phyloP scores from a whole-genome alignment of 2,329 filamentous ascomycete species.

The Helminthosporium solani region DNA sequence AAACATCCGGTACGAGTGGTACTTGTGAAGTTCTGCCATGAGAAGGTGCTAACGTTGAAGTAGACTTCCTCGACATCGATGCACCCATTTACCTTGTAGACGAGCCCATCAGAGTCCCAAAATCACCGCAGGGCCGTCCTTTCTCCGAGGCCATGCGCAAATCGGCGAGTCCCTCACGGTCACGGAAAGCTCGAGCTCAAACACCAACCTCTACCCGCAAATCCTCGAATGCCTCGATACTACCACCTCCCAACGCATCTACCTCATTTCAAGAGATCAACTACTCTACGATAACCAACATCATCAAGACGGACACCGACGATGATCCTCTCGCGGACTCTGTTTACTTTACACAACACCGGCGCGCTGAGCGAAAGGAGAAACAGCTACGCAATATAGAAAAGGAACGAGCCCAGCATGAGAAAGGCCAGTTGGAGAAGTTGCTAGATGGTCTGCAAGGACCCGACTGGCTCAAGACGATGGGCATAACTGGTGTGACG shows the following conservation, averaged over 20 bases:
- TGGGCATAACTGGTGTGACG: constrained; percentile 84
- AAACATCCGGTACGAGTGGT: constrained; percentile 72
- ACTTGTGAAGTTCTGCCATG: not conserved
- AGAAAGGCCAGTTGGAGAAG: constrained; percentile 65
- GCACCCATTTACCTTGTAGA: constrained; percentile 73
- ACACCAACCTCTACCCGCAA: constrained; percentile 20
- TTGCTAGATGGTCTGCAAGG: constrained; percentile 81
- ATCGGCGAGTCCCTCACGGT: constrained; percentile 27
- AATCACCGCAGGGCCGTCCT: constrained; percentile 18
- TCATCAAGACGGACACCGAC: constrained; percentile 33
- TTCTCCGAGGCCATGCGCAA: constrained; percentile 21
- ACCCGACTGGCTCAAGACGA: constrained; percentile 87
- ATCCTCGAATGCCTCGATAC: constrained; percentile 13
- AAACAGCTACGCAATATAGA: constrained; percentile 69
- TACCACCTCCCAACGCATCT: constrained; percentile 27
- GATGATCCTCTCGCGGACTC: constrained; percentile 59
- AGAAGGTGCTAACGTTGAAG: constrained; percentile 12
- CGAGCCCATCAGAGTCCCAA: constrained; percentile 44
- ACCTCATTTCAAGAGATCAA: constrained; percentile 44
- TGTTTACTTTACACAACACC: constrained; percentile 59
- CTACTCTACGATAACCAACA: constrained; percentile 41
- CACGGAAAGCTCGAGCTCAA: constrained; percentile 23
- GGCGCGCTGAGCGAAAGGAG: constrained; percentile 63
- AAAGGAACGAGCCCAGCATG: constrained; percentile 65
- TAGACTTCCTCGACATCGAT: constrained; percentile 71